Evolutionary conservation across 2,329 filamentous ascomycete species (phyloP), one percentile per base, ranked within the genome.

Genomic region (Tolypocladium sp.): DNA sequence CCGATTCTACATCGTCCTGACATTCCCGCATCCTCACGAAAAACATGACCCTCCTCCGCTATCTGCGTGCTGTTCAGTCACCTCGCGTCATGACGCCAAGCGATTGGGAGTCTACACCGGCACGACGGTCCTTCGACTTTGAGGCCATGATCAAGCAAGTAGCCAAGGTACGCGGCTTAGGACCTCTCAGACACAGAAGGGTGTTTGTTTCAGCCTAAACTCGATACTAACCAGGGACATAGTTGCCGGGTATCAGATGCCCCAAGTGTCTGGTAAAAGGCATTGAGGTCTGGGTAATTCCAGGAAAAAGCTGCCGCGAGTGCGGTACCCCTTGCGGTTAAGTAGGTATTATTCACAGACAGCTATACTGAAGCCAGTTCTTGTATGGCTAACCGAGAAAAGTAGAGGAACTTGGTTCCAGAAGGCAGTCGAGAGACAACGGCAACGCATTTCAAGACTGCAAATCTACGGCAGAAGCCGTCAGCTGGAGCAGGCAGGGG

Each of bases 241-340:
- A 75, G 68, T 75, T 81, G 60, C 76, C 80, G 5, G 81, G 81
- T 12, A 79, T 81, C 33, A 73, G 75, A 64, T 83, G 81, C 67
- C 79, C 80, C 55, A 82, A 75, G 5, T 83, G 81, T 64, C 74
- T 75, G 56, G 67, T 71, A 49, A 71, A 73, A 53, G 81, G 81
- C 60, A 73, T 77, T 61, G 81, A 82, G 65, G 78, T 80, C 51
- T 83, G 81, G 81, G 81, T 83, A 30, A 80, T 82, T 61, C 80
- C 79, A 38, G 81, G 81, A 57, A 76, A 78, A 59, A 71, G 71
- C 56, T 83, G 81, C 65, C 76, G 76, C 38, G 76, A 78, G 63
- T 82, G 79, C 68, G 79, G 79, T 56, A 80, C 79, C 30, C 75
- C 77, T 5, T 74, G 72, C 54, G 71, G 70, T 53, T 60, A 60